Evolutionary conservation across 257 asterid species (phyloP), one percentile per base, ranked within the genome.

Genomic region (Paraleonurus japonicus): DNA sequence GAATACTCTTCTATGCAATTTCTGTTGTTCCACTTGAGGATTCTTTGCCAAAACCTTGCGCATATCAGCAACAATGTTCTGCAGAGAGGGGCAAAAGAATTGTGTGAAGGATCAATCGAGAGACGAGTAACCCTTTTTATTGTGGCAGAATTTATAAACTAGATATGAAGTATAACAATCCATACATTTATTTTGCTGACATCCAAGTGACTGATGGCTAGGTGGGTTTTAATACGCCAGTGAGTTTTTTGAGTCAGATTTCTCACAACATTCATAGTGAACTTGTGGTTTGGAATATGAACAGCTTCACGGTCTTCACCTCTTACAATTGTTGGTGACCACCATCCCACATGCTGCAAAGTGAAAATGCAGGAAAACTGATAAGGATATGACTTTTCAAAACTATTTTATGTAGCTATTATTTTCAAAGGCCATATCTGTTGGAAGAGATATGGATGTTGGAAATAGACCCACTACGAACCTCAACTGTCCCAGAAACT

Each of bases 401-500:
- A 65, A 39, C 24, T 43, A 30, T 16, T 26, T 47, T n/a, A 48
- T 15, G 20, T 19, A 20, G 27, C 71, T 26, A 64, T 47, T 32
- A 55, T 60, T 72, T 69, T 64, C 72, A 59, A 68, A 54, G 30
- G 66, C 37, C 60, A 69, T 10, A 58, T 66, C 19, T 12, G 30
- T 47, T 35, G 26, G n/a, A n/a, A n/a, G n/a, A n/a, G n/a, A n/a
- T n/a, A 16, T 65, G 60, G 71, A 66, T 67, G 48, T 45, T 28
- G n/a, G 70, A 33, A 66, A 20, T 48, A 61, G 67, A 47, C 63
- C 59, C 7, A 24, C 16, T 32, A 79, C 88, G 6, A 61, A 95
- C 98, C 99, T 95, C 99, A 80, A 95, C 99, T 54, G 95, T 89
- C 77, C 99, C 99, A 69, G 98, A 95, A 81, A 95, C 95, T 70